Evolutionary conservation across 1,139 yeast species (phyloP).

Genomic region (Hyphopichia wangnamkhiaoensis): DNA sequence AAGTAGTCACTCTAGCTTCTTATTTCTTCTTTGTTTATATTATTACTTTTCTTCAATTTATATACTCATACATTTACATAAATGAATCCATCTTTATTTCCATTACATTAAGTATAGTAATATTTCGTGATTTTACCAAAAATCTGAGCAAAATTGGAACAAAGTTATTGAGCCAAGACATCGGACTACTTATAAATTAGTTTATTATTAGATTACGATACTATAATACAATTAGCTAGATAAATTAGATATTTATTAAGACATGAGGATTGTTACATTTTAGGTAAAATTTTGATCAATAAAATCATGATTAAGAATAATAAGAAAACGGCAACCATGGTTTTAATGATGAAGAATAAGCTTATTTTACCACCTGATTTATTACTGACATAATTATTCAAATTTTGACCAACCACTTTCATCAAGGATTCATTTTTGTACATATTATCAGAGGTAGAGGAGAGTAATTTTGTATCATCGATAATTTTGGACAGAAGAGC

Average conservation of each 20-base stretch:
- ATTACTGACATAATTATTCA: constrained; percentile 36
- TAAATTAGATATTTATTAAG: too few species aligned
- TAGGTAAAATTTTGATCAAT: constrained; percentile 29
- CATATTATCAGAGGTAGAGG: constrained; percentile 40
- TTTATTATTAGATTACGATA: too few species aligned
- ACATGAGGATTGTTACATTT: constrained; percentile 18
- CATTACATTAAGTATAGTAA: background rate
- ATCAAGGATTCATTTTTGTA: constrained; percentile 37
- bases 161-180: too few species aligned
- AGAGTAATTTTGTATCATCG: constrained; percentile 38
- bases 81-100: background rate
- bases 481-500: constrained; percentile 35
- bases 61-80: background rate
- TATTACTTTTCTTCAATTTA: background rate
- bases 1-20: too few species aligned
- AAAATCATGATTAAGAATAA: constrained; percentile 30
- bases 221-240: too few species aligned
- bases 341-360: constrained; percentile 37
- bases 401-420: constrained; percentile 39
- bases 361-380: constrained; percentile 42
- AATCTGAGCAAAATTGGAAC: background rate
- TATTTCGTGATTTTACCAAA: background rate
- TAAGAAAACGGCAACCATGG: constrained; percentile 21
- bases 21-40: constrained; percentile 1
- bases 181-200: too few species aligned